Base-by-base conservation (phyloP, 2,329 filamentous ascomycete species). In the Fusarium sp. region DNA sequence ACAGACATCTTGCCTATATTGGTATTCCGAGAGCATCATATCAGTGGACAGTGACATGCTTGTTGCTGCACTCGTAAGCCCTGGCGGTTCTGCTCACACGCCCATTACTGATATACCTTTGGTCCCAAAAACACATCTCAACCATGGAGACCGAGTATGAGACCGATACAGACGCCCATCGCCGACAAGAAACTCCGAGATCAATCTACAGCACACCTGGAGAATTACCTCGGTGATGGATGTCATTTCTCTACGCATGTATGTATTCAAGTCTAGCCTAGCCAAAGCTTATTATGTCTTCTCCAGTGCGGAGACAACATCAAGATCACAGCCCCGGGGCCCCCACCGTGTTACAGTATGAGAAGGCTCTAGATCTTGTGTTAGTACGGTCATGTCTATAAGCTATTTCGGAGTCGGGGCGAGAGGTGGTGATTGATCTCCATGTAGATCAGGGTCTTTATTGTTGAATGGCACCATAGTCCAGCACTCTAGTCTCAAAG, bases 401-500 rank as follows among this genome's bases (percentile, higher is more conserved):
- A 33, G 39, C 26, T 26, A n/a, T 26, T 35, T 57, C 26, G 54
- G 30, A 18, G 54, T 51, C 60, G 47, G 42, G 39, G 42, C 45
- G 48, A 51, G 28, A 61, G 61, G 31, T 58, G 47, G 55, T 26
- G 39, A 55, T 36, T 38, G 41, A 60, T 55, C 51, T 33, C 41
- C 39, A 56, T 61, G 72, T 56, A 65, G 71, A 74, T 74, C 72
- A 74, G 72, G 72, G 72, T 72, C 68, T 51, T 66, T 54, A 26
- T 45, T 44, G 57, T 45, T 44, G 57, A 54, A 41, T 48, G 55
- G 28, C 64, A 54, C 39, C 15, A 38, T 53, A 39, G 41, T 41
- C 47, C 38, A 44, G 28, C 11, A 51, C 26, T 54, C 59, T 54
- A 33, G 48, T 36, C 44, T n/a, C 20, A 31, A 69, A 28, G 30